Conservation (phyloP, 139 green algal species). For the Chlamydomonas sp. region DNA sequence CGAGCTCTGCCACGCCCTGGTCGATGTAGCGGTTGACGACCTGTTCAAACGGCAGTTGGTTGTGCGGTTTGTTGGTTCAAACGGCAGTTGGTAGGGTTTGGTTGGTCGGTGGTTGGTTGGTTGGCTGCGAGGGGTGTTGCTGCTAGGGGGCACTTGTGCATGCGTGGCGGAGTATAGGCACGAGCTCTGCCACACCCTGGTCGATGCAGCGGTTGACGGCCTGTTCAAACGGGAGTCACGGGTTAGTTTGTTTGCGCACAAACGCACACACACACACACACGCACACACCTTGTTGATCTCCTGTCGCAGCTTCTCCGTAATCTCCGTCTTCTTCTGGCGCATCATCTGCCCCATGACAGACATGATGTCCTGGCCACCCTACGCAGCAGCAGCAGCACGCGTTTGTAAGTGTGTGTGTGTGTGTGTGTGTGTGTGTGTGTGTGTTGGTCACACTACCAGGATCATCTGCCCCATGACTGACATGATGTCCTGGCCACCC, state of each 20-base stretch:
- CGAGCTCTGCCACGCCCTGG: slow-evolving; percentile 58
- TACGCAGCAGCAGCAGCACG: too few relatives aligned
- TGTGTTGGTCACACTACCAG: not conserved
- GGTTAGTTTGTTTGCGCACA: too few relatives aligned
- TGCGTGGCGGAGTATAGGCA: too few relatives aligned
- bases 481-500: slow-evolving; percentile 84
- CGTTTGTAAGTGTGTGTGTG: too few relatives aligned
- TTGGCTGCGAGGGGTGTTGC: too few relatives aligned
- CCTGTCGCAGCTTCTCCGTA: slow-evolving; percentile 95
- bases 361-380: slow-evolving; percentile 86
- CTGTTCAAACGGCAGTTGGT: too few relatives aligned
- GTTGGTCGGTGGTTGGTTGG: too few relatives aligned
- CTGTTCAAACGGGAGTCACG: too few relatives aligned
- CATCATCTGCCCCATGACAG: slow-evolving; percentile 91
- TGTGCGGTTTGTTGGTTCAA: too few relatives aligned
- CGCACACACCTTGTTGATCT: slow-evolving; percentile 99
- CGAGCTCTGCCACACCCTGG: slow-evolving; percentile 35
- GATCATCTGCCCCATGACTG: slow-evolving; percentile 89
- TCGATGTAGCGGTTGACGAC: slow-evolving; percentile 70
- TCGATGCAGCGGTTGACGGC: slow-evolving; percentile 38
- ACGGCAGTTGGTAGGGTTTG: too few relatives aligned
- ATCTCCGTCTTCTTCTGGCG: slow-evolving; percentile 99
- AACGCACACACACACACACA: too few relatives aligned
- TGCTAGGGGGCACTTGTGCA: too few relatives aligned
- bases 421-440: not conserved